Evolutionary conservation across 768 basidiomycete genomes (phyloP).

Genomic region (Phlegmacium glaucopus): DNA sequence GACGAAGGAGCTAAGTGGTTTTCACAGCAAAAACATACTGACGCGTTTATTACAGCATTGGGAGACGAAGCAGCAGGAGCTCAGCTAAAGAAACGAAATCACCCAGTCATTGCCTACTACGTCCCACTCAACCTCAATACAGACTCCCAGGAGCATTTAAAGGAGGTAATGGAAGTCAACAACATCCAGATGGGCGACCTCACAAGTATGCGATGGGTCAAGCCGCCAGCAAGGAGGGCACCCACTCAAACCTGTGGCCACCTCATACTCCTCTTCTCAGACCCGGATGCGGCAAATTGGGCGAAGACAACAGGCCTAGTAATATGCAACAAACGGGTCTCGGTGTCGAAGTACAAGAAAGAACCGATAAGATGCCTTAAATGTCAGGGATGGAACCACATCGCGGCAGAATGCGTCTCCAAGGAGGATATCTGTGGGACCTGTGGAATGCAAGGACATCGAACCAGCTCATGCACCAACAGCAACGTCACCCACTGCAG

Average conservation of each 20-base stretch:
- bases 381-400: constrained; percentile 10
- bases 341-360: constrained; percentile 2
- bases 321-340: neutral
- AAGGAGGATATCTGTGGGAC: constrained; percentile 1
- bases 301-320: constrained; percentile 5
- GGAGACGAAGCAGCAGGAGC: no score
- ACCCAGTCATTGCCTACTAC: constrained; percentile 5
- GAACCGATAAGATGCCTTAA: constrained; percentile 15
- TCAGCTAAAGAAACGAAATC: neutral
- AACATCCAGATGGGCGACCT: no score
- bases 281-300: constrained; percentile 10
- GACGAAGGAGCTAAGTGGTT: no score
- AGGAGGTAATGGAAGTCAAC: constrained; percentile 10
- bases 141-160: neutral
- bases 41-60: no score
- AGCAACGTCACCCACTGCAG: neutral
- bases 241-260: constrained; percentile 8
- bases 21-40: no score
- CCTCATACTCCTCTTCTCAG: constrained; percentile 5
- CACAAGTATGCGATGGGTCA: constrained; percentile 5
- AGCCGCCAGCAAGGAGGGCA: constrained; percentile 4
- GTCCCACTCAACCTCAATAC: constrained; percentile 7
- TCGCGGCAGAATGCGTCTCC: neutral
- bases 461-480: neutral
- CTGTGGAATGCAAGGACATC: neutral